These are phyloP conservation scores for Zelopaecilomyces penicillatus DNA, from an alignment of 2,329 filamentous ascomycete species.

Conservation along the genomic window DNA sequence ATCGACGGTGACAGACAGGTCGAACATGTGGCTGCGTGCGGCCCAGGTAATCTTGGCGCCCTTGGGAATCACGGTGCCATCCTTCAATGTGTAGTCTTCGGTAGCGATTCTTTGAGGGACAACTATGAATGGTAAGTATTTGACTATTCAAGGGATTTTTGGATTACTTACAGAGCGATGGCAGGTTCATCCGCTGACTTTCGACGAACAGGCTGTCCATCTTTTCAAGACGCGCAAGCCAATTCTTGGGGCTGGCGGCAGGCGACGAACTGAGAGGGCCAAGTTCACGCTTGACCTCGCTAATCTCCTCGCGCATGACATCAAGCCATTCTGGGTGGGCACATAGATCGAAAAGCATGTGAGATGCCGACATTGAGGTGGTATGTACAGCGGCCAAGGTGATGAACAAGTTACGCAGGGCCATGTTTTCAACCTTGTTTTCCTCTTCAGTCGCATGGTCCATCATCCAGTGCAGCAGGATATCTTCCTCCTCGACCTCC, in stretches of 20 bases:
- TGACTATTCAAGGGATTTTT: neutral
- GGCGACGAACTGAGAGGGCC: neutral
- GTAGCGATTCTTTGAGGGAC: neutral
- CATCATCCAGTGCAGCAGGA: slow-evolving; percentile 5
- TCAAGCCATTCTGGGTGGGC: slow-evolving; percentile 3
- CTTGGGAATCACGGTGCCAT: neutral
- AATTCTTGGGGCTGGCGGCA: neutral
- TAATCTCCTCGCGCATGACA: neutral
- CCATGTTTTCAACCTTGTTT: neutral
- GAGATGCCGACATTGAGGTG: neutral
- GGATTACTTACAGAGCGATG: neutral
- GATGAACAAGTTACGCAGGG: neutral
- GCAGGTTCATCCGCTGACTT: neutral
- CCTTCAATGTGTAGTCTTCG: neutral
- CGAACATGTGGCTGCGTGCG: neutral
- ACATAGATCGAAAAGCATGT: slow-evolving; percentile 6
- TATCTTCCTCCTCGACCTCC: slow-evolving; percentile 3
- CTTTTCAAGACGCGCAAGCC: neutral
- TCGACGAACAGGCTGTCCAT: neutral
- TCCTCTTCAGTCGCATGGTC: slow-evolving; percentile 1
- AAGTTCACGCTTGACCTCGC: neutral
- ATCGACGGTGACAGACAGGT: neutral
- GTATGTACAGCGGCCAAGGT: slow-evolving; percentile 7
- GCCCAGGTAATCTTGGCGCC: neutral
- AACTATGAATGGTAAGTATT: neutral